Evolutionary conservation across 169 alveolate genomes (phyloP).

Genomic region (Eimeria tenella): DNA sequence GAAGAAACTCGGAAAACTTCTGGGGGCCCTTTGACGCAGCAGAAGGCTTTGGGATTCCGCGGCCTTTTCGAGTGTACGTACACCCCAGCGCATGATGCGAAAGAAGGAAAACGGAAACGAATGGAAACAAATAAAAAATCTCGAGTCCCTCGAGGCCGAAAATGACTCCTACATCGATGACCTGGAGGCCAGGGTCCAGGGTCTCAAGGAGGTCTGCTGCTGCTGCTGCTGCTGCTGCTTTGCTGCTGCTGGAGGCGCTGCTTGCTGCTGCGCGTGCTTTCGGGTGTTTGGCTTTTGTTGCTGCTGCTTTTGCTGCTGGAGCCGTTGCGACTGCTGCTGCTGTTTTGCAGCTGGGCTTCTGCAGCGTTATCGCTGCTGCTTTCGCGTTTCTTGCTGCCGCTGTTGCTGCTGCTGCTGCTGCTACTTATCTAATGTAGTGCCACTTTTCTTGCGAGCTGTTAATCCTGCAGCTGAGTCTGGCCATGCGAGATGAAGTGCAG

Average conservation of each 20-base stretch:
- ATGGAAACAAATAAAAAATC: conserved; percentile 35
- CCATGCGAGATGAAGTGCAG: conserved; percentile 79
- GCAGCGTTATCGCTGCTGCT: not conserved
- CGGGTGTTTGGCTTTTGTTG: not conserved
- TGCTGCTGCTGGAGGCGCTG: not conserved
- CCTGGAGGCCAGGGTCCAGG: conserved; percentile 71
- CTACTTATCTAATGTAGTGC: not conserved
- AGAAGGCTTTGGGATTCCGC: not conserved
- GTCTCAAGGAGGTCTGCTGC: conserved; percentile 58
- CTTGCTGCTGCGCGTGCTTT: not conserved
- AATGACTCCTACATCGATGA: conserved; percentile 75
- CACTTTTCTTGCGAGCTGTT: not conserved
- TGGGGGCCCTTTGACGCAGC: too few relatives aligned
- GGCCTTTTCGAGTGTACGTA: not conserved
- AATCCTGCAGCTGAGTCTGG: conserved; percentile 75
- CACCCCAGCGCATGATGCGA: conserved; percentile 72
- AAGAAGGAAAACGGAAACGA: conserved; percentile 71
- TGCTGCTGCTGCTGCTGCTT: conserved; percentile 1
- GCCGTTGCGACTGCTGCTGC: not conserved
- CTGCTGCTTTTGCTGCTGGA: not conserved
- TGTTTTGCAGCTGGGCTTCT: conserved; percentile 2
- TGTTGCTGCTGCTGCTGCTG: conserved; percentile 14
- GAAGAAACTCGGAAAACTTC: too few relatives aligned
- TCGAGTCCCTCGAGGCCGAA: conserved; percentile 65
- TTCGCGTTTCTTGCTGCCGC: not conserved